phyloP scores from a whole-genome alignment of 2,329 filamentous ascomycete genomes.

The Calonectria pseudoreteaudii region DNA sequence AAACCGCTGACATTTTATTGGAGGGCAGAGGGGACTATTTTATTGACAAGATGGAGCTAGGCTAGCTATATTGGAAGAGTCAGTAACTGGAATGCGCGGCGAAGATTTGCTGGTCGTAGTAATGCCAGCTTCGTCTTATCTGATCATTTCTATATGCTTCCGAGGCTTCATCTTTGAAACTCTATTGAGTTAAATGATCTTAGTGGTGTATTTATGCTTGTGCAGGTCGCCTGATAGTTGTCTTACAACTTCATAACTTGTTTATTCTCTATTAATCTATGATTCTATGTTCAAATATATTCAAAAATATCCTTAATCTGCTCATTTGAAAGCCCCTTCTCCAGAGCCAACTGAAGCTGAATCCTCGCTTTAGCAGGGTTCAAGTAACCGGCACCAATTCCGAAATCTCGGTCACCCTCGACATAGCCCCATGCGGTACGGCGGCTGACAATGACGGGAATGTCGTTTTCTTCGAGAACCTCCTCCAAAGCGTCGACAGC shows the following conservation, averaged over 20 bases:
- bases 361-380: constrained; percentile 67
- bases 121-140: too few relatives aligned
- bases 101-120: too few relatives aligned
- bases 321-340: constrained; percentile 21
- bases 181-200: too few relatives aligned
- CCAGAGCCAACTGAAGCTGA: constrained; percentile 56
- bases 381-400: constrained; percentile 59
- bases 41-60: too few relatives aligned
- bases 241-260: neutral
- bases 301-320: constrained; percentile 30
- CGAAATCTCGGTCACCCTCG: constrained; percentile 48
- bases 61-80: too few relatives aligned
- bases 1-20: neutral
- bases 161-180: too few relatives aligned
- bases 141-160: too few relatives aligned
- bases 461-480: constrained; percentile 55
- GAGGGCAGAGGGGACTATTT: too few relatives aligned
- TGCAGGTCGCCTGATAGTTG: too few relatives aligned
- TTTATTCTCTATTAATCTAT: neutral
- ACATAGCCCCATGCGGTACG: constrained; percentile 64
- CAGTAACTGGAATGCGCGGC: too few relatives aligned
- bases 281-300: neutral
- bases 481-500: constrained; percentile 54
- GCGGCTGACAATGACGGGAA: constrained; percentile 62
- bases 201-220: too few relatives aligned